phyloP scores from a whole-genome alignment of 2,329 filamentous ascomycete species.

The Sporothrix pallida region DNA sequence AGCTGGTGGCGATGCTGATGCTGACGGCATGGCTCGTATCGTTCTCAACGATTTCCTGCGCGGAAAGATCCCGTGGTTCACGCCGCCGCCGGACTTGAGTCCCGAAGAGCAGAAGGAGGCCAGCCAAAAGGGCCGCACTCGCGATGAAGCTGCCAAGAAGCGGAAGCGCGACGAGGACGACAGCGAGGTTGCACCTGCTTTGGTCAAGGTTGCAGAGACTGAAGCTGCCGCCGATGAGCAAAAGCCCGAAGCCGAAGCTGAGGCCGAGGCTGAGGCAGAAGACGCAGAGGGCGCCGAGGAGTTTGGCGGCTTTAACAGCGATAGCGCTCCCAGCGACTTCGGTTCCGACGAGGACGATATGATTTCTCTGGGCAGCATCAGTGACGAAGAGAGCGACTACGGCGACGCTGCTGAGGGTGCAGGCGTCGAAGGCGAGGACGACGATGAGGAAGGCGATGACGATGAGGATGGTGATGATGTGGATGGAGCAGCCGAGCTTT shows the following conservation, averaged over 20 bases:
- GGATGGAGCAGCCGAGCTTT: not conserved
- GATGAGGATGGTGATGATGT: not conserved
- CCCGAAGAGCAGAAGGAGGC: constrained; percentile 55
- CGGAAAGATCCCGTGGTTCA: constrained; percentile 97
- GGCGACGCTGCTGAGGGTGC: constrained; percentile 23
- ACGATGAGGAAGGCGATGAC: constrained; percentile 24
- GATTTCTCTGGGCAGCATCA: constrained; percentile 39
- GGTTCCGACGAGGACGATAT: constrained; percentile 36
- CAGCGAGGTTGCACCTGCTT: constrained; percentile 47
- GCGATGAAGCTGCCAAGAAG: constrained; percentile 87
- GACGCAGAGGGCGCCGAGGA: constrained; percentile 58
- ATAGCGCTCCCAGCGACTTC: constrained; percentile 46
- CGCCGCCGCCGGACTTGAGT: constrained; percentile 70
- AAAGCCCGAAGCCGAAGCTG: constrained; percentile 48
- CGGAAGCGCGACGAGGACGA: constrained; percentile 67
- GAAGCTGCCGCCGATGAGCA: constrained; percentile 58
- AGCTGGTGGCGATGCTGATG: constrained; percentile 84
- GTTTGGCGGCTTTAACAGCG: constrained; percentile 58
- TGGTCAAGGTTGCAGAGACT: not conserved
- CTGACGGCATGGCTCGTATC: constrained; percentile 96
- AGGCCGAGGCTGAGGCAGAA: constrained; percentile 47
- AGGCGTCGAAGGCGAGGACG: constrained; percentile 14
- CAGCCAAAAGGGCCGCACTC: constrained; percentile 71
- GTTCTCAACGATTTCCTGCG: constrained; percentile 94
- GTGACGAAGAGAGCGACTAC: constrained; percentile 37